These are phyloP conservation scores for Chaetomium cochliodes DNA, from an alignment of 495 filamentous ascomycete species.

Conservation along the genomic window DNA sequence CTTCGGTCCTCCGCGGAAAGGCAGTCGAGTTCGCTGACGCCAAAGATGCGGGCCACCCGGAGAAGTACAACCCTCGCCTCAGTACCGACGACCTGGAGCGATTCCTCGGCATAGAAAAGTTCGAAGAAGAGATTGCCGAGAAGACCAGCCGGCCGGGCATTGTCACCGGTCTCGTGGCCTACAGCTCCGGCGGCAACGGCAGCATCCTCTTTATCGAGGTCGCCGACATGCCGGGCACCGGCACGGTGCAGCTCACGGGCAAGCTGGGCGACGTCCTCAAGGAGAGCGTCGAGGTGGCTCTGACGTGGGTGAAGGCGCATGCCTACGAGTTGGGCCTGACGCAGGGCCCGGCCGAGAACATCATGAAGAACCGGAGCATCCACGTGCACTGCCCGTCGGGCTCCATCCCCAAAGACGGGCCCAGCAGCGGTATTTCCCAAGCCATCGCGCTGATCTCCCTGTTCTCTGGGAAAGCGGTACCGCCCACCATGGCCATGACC, in stretches of 20 bases:
- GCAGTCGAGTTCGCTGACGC: conserved; percentile 92
- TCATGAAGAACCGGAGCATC: conserved; percentile 92
- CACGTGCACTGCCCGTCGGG: conserved; percentile 97
- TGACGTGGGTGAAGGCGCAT: conserved; percentile 95
- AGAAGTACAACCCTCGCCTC: conserved; percentile 72
- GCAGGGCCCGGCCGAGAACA: conserved; percentile 75
- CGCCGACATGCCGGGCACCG: conserved; percentile 92
- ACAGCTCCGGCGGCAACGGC: conserved; percentile 86
- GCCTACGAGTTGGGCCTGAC: conserved; percentile 88
- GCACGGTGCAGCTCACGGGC: conserved; percentile 92
- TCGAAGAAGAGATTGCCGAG: conserved; percentile 94
- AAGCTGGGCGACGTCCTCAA: conserved; percentile 98
- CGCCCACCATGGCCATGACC: conserved; percentile 95
- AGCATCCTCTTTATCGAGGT: conserved; percentile 98
- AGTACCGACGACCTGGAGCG: conserved; percentile 77
- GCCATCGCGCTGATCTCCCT: conserved; percentile 90
- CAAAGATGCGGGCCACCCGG: conserved; percentile 67
- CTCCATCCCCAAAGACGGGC: conserved; percentile 90
- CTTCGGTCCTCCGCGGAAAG: conserved; percentile 90
- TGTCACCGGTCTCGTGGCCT: conserved; percentile 97
- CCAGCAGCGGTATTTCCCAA: conserved; percentile 87
- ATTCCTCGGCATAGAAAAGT: conserved; percentile 91
- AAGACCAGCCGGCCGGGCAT: conserved; percentile 84
- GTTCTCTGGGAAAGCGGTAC: conserved; percentile 83
- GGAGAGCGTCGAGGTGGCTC: conserved; percentile 92